Evolutionary conservation across 495 filamentous ascomycete species (phyloP), one percentile per base, ranked within the genome.

Genomic region (Parathielavia hyrcaniae): DNA sequence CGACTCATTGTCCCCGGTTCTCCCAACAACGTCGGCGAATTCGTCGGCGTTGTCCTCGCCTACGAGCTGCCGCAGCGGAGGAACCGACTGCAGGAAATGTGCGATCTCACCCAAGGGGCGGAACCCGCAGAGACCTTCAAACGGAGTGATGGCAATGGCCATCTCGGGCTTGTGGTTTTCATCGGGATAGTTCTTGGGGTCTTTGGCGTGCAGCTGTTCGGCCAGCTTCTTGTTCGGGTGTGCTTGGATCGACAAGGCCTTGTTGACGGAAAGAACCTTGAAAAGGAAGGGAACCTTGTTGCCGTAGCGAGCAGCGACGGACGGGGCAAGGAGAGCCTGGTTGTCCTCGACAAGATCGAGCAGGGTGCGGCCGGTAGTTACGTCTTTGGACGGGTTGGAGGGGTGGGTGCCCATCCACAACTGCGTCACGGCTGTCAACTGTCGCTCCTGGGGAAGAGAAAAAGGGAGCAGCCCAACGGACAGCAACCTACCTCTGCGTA

Each of bases 91-190:
- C 11, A 99, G 79, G 70, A 97, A 97, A 69, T 95, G 89, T 4
- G 83, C 76, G 49, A 97, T 92, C 72, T 99, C 89, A 22, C 67
- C 78, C 12, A 97, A 73, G 0, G 93, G 93, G 16, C 93, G 83
- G 77, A 98, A 98, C 16, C 93, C 92, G 66, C 93, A 98, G 30
- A 98, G 79, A 8, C 93, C 93, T 66, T 97, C 93, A 61, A 98
- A 98, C 3, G 88, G 86, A 2, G 93, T 97, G 67, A 98, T 84
- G 53, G 93, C 93, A 67, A 98, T 96, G 54, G 92, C 88, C 93
- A 98, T 98, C 72, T 98, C 93, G 46, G 93, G 93, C 72, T 98
- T 98, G 77, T 98, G 93, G 72, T 98, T 98, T 75, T 97, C 92
- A 79, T 98, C 92, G 57, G 92, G 92, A 66, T 98, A 98, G 78